phyloP scores from a whole-genome alignment of 148 eudicot genomes.

The Oxyria digyna region DNA sequence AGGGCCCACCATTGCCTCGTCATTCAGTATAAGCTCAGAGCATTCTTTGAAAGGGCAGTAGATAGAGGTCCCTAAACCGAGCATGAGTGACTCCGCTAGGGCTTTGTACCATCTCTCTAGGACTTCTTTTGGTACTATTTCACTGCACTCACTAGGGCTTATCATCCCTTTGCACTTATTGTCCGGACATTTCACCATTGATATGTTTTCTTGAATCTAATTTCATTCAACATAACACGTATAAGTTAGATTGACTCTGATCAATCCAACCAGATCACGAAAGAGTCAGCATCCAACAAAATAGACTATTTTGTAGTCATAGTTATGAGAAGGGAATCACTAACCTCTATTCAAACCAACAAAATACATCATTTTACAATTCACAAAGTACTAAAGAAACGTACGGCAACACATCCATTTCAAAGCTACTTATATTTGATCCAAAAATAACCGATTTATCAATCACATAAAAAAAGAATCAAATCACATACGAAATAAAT shows the following conservation, averaged over 20 bases:
- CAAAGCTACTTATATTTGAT: no score
- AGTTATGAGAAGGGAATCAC: no score
- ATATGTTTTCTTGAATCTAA: conserved; percentile 13
- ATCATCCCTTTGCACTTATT: conserved; percentile 8
- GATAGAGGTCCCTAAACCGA: conserved; percentile 8
- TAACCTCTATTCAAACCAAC: no score
- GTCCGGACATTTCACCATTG: conserved; percentile 18
- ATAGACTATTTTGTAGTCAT: no score
- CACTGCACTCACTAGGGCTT: conserved; percentile 8
- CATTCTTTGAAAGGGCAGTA: conserved; percentile 33
- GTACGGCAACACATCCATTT: no score
- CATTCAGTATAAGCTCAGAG: conserved; percentile 17
- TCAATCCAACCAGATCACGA: no score
- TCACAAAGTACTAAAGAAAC: no score
- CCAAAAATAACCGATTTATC: no score
- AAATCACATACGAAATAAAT: background rate
- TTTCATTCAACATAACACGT: background rate
- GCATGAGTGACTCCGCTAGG: conserved; percentile 11
- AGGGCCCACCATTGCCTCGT: conserved; percentile 6
- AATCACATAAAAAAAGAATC: background rate
- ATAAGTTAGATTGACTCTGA: background rate
- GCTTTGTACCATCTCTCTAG: conserved; percentile 17
- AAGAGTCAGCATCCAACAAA: no score
- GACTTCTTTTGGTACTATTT: conserved; percentile 9
- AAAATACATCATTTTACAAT: no score